Conservation (phyloP, 495 filamentous ascomycete species). For the Thermochaetoides thermophila region DNA sequence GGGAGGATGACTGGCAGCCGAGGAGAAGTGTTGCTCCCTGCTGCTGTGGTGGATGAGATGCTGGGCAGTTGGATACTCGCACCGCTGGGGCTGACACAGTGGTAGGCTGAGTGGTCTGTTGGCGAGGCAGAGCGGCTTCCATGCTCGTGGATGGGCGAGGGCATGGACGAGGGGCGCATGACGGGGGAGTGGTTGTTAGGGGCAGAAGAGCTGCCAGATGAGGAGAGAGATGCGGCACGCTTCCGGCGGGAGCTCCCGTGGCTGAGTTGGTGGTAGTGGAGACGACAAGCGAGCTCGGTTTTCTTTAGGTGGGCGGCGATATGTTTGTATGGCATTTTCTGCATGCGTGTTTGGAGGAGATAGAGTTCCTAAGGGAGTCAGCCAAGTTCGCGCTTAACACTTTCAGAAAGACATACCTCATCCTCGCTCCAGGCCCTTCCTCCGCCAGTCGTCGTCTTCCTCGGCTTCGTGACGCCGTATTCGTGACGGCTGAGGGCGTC, state of each 20-base stretch:
- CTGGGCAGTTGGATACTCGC: conserved; percentile 34
- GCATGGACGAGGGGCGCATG: conserved; percentile 26
- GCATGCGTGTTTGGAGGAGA: conserved; percentile 64
- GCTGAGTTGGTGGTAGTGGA: conserved; percentile 72
- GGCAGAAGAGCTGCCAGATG: conserved; percentile 40
- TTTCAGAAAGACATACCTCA: conserved; percentile 47
- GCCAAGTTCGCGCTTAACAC: conserved; percentile 7
- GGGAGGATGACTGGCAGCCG: conserved; percentile 43
- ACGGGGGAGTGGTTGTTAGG: conserved; percentile 34
- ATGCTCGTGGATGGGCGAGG: conserved; percentile 33
- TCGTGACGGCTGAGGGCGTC: conserved; percentile 38
- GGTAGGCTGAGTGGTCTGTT: conserved; percentile 21
- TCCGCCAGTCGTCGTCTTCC: conserved; percentile 56
- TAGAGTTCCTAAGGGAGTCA: conserved; percentile 51
- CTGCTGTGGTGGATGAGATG: conserved; percentile 22
- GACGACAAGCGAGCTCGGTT: conserved; percentile 70
- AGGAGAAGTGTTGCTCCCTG: conserved; percentile 22
- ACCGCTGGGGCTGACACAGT: conserved; percentile 21
- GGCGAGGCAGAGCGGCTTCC: conserved; percentile 24
- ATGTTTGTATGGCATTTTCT: conserved; percentile 83
- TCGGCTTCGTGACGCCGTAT: conserved; percentile 41
- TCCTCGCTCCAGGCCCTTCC: conserved; percentile 66
- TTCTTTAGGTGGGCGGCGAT: conserved; percentile 73
- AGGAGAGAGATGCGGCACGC: conserved; percentile 46
- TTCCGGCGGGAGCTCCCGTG: conserved; percentile 65